Evolutionary conservation across 202 grass and related monocot species (phyloP).

Genomic region (Dendrocalamus latiflorus): DNA sequence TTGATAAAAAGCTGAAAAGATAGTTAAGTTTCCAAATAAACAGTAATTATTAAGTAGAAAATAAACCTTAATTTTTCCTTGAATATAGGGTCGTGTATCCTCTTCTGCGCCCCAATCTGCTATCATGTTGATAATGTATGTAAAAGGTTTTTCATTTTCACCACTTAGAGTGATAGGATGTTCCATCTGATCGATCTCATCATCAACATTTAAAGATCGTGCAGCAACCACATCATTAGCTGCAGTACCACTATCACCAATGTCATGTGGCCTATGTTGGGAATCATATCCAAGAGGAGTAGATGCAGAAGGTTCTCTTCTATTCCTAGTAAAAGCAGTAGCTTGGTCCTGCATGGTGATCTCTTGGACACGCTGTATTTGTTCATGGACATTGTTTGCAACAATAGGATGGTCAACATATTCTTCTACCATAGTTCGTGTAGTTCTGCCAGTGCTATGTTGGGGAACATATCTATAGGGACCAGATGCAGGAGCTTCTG

Average conservation of each 20-base stretch:
- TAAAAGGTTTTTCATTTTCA: conserved; percentile 70
- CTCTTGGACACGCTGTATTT: conserved; percentile 28
- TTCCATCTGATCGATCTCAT: conserved; percentile 22
- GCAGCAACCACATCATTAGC: background rate
- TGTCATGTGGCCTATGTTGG: conserved; percentile 19
- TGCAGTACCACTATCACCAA: background rate
- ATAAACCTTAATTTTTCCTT: conserved; percentile 81
- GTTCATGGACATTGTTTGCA: conserved; percentile 29
- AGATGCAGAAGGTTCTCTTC: conserved; percentile 33
- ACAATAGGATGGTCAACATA: conserved; percentile 13
- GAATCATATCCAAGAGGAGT: conserved; percentile 10
- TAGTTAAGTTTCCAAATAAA: background rate
- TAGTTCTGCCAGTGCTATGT: conserved; percentile 24
- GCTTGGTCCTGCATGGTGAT: conserved; percentile 36
- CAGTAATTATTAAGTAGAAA: background rate
- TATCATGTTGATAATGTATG: conserved; percentile 64
- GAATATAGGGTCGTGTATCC: conserved; percentile 44
- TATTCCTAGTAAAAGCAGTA: conserved; percentile 9
- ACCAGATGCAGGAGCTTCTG: conserved; percentile 30
- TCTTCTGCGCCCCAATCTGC: conserved; percentile 50
- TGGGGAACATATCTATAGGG: conserved; percentile 18
- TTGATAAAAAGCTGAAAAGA: background rate
- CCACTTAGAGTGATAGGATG: conserved; percentile 53
- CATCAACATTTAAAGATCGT: conserved; percentile 31
- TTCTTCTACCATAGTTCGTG: conserved; percentile 9